Base-by-base conservation (phyloP, 805 yeast genomes). In the Maudiozyma pseudohumilis region DNA sequence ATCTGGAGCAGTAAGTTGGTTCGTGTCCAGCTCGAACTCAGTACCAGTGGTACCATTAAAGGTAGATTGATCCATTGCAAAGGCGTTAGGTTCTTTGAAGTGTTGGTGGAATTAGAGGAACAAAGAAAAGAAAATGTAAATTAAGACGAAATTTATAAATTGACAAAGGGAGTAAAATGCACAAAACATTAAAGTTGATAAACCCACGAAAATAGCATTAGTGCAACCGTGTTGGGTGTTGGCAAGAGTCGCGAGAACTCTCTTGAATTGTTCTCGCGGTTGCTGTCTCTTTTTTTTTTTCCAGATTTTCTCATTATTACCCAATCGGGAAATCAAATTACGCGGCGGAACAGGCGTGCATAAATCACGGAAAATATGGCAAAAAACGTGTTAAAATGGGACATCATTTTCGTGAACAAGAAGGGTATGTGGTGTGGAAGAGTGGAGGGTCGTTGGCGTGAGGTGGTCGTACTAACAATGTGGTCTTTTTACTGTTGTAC, bases 1-100 rank as follows among this genome's bases (percentile, higher is more conserved):
- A 49, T 68, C 73, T 29, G 60, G 61, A 1, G 58, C 56, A 29
- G 50, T 46, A 4, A 46, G 40, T 16, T 28, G 36, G 1, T 40
- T 27, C 11, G 37, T 25, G 32, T 44, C 44, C 8, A 40, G 27
- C 27, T 41, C 43, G 20, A 37, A 40, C 22, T 36, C 35, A 5
- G 34, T 34, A 16, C 25, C 29, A 11, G 41, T 26, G 21, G 27
- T 19, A 17, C 18, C 20, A 15, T 29, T 25, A n/a, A 32, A 17
- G 7, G 40, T 33, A 17, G 42, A 21, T 28, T 39, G 38, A 23
- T 39, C 39, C 42, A 39, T 39, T 6, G 24, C 21, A 25, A 15
- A 15, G 3, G n/a, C 15, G 29, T 15, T 28, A 15, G 16, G 15
- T 27, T 28, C 20, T 7, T 19, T 17, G 18, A 4, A 3, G 20